Percentiles rank a stretch among this genome's conserved stretches.
Evolutionary conservation across 2,329 filamentous ascomycete genomes (phyloP).

Genomic region (Alternaria ethzedia): DNA sequence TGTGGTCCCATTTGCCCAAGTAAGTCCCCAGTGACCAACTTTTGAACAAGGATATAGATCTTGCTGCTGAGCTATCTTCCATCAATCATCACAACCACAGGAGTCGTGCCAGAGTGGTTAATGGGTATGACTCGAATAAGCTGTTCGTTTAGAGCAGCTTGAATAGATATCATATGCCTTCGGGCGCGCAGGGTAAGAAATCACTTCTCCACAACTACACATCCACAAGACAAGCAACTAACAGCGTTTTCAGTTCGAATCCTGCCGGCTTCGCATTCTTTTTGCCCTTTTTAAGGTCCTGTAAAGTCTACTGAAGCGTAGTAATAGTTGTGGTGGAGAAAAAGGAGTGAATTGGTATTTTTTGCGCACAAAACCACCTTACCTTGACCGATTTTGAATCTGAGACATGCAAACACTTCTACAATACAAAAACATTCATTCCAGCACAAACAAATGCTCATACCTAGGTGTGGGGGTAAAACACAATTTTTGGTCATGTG

Average conservation of each 20-base stretch:
- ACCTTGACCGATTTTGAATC: not conserved
- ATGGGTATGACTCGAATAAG: slow-evolving; percentile 36
- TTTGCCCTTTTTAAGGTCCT: not conserved
- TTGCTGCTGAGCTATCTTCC: not conserved
- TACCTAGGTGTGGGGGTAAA: not conserved
- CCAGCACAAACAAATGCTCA: not conserved
- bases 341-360: not conserved
- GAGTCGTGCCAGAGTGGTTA: slow-evolving; percentile 23
- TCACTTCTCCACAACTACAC: not conserved
- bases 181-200: slow-evolving; percentile 11
- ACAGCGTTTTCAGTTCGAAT: not conserved
- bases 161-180: slow-evolving; percentile 35
- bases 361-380: not conserved
- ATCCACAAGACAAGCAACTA: not conserved
- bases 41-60: not conserved
- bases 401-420: not conserved
- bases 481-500: not conserved
- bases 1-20: not conserved
- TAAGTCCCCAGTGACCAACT: not conserved
- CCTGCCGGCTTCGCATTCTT: not conserved
- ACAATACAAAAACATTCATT: not conserved
- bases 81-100: slow-evolving; percentile 2
- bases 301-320: not conserved
- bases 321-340: not conserved
- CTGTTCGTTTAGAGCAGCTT: not conserved